Base-by-base conservation (phyloP, 192 early-diverging fungal genomes). In the Podila horticola region DNA sequence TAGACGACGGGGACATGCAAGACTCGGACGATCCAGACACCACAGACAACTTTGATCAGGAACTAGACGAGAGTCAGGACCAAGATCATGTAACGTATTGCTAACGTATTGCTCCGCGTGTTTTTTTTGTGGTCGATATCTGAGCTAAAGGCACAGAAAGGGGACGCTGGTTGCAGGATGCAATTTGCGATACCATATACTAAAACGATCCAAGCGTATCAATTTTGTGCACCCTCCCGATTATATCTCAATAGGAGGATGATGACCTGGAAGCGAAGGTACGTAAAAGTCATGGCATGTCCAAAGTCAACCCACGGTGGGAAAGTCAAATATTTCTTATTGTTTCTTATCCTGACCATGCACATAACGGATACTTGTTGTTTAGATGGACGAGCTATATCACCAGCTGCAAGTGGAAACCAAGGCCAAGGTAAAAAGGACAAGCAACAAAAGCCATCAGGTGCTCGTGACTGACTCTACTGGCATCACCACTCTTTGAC, bases 21-120 rank as follows among this genome's bases (percentile, higher is more conserved):
- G 77, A 81, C 57, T 81, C 77, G 22, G 77, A 74, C n/a, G 69
- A 76, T 57, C 77, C 71, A 11, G 77, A 81, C 36, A 81, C 77
- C 12, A 81, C 77, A 0, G 66, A 73, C 30, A 72, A 81, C 62
- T 81, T 73, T 81, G 77, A 81, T 55, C 77, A 68, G 22, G 77
- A 81, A 15, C 57, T 31, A 13, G 77, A 73, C 28, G 77, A 79
- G 33, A 62, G 67, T 13, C 73, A 68, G 26, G 59, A 69, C 30
- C 64, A 66, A 31, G 75, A 71, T 22, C 34, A 48, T 29, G 49
- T 9, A 30, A 12, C 20, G 17, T 28, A 66, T 66, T 66, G 19
- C n/a, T 9, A 30, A 12, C 20, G 17, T 28, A 66, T 66, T 66
- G 19, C n/a, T 38, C 34, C 34, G 34, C 29, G 24, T 29, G 33